A percentile compares a stretch with the other conserved stretches of the same genome.
phyloP scores from a whole-genome alignment of 495 filamentous ascomycete species.

The Parathielavia hyrcaniae region DNA sequence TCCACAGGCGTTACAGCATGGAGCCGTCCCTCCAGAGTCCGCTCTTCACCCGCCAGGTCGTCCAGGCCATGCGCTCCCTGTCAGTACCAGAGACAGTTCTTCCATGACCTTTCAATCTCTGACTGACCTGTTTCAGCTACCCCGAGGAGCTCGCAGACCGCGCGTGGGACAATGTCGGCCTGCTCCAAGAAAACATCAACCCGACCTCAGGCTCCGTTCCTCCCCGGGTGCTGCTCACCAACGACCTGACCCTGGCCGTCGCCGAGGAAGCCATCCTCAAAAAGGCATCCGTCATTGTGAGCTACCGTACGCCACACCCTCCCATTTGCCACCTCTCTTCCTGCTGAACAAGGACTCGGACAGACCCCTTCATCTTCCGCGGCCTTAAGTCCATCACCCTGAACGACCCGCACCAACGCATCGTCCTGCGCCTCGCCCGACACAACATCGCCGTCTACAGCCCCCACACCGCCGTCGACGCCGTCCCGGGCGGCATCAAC shows the following conservation, averaged over 20 bases:
- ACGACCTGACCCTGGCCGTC: constrained; percentile 86
- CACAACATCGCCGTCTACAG: constrained; percentile 93
- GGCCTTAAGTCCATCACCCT: constrained; percentile 82
- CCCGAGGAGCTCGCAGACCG: constrained; percentile 83
- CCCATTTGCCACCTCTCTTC: not conserved
- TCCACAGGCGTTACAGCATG: constrained; percentile 18
- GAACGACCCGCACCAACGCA: constrained; percentile 76
- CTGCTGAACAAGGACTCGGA: constrained; percentile 4
- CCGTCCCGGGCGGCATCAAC: constrained; percentile 75
- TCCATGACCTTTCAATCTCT: not conserved
- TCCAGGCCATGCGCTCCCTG: constrained; percentile 75
- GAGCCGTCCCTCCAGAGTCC: constrained; percentile 25
- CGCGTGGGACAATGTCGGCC: constrained; percentile 78
- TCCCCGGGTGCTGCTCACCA: constrained; percentile 65
- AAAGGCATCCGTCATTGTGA: constrained; percentile 69
- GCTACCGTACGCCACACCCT: constrained; percentile 61
- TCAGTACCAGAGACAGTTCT: constrained; percentile 31
- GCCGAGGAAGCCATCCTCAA: constrained; percentile 81
- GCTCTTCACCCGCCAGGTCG: constrained; percentile 70
- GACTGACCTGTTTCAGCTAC: constrained; percentile 51
- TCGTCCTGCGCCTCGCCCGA: constrained; percentile 73
- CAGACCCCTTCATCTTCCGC: constrained; percentile 94
- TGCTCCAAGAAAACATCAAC: constrained; percentile 35
- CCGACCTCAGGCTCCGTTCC: constrained; percentile 1
- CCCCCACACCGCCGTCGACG: constrained; percentile 91